Conservation (phyloP, 169 alveolate genomes). For the Theileria orientalis region DNA sequence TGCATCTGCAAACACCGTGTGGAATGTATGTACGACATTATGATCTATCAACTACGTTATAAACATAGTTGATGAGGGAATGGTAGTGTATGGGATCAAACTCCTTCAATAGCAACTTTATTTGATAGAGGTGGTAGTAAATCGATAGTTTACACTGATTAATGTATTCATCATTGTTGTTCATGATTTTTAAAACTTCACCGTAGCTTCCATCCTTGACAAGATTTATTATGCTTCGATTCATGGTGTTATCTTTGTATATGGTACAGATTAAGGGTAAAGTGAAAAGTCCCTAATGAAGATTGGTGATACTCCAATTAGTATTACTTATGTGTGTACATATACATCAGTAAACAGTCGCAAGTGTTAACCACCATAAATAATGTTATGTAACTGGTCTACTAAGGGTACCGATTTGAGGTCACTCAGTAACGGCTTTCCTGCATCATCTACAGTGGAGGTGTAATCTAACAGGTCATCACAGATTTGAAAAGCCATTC, state of each 20-base stretch:
- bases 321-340: no score
- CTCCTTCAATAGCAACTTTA: background rate
- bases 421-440: conserved; percentile 83
- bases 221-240: no score
- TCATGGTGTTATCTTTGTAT: no score
- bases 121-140: background rate
- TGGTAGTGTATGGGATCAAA: background rate
- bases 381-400: no score
- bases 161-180: background rate
- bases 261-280: no score
- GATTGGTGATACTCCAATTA: no score
- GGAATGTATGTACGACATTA: background rate
- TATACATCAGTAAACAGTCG: no score
- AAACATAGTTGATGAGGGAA: conserved; percentile 4
- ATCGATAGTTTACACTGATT: conserved; percentile 5
- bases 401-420: conserved; percentile 59
- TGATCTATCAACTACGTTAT: conserved; percentile 1
- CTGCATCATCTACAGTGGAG: conserved; percentile 53
- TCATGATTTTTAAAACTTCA: background rate
- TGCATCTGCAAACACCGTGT: no score
- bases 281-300: no score
- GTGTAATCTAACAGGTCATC: conserved; percentile 83
- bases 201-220: no score
- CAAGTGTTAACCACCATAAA: no score
- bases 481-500: conserved; percentile 85